Conservation (phyloP, 805 yeast species). For the Metschnikowia lochheadii region DNA sequence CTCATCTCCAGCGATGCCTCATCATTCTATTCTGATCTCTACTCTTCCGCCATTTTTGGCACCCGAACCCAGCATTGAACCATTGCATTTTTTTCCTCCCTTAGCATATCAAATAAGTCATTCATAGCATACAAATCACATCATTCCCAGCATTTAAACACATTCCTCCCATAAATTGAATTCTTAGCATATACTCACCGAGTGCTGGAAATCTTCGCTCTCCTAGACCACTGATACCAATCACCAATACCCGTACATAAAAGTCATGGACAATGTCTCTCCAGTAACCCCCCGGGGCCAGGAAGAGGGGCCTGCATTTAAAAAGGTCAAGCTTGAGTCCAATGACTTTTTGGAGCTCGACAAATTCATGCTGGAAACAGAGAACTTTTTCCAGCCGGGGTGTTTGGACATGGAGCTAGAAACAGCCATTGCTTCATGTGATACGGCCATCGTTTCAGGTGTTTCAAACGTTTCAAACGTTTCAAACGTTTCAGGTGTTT, state of each 20-base stretch:
- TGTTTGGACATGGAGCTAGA: constrained; percentile 4
- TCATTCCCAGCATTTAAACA: too few species aligned
- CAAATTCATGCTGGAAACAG: constrained; percentile 12
- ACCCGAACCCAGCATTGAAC: not conserved
- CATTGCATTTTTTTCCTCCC: not conserved
- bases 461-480: too few species aligned
- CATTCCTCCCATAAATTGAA: not conserved
- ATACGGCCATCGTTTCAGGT: not conserved
- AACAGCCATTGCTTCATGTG: constrained; percentile 1
- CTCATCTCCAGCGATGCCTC: constrained; percentile 4
- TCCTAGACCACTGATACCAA: too few species aligned
- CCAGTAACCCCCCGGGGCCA: not conserved
- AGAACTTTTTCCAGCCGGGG: constrained; percentile 2
- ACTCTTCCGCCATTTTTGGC: not conserved
- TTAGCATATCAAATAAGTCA: not conserved
- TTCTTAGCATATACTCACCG: not conserved
- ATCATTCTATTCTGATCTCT: not conserved
- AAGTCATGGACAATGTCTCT: not conserved
- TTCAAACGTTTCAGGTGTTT: too few species aligned
- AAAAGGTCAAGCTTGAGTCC: not conserved
- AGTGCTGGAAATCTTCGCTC: not conserved
- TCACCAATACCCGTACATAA: too few species aligned
- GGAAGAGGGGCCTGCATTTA: not conserved
- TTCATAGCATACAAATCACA: not conserved
- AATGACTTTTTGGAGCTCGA: constrained; percentile 8